Percentiles rank a stretch among this genome's conserved stretches.
Conservation (phyloP, 2,329 filamentous ascomycete species). For the Fusarium sarcochroum region DNA sequence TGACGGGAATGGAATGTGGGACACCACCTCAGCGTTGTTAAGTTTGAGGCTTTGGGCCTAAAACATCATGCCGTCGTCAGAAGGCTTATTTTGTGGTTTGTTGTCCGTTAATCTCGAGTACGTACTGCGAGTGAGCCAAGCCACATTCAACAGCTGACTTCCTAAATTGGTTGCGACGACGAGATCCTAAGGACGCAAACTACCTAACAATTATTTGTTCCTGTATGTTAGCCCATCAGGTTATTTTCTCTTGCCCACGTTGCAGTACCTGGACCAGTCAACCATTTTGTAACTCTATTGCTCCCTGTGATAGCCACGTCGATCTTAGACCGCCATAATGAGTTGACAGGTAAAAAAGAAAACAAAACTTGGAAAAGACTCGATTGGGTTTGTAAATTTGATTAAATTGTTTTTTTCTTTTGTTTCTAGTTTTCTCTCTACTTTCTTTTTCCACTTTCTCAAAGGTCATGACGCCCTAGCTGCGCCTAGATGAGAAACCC, state of each 20-base stretch:
- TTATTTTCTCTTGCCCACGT: too few species aligned
- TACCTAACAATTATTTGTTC: too few species aligned
- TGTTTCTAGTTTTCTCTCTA: constrained; percentile 1
- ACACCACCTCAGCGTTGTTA: constrained; percentile 22
- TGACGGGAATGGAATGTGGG: constrained; percentile 37
- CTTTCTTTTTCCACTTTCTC: constrained; percentile 1
- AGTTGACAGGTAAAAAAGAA: neutral
- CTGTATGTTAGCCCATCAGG: too few species aligned
- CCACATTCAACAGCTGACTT: too few species aligned
- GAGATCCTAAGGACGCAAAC: too few species aligned
- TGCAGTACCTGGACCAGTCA: too few species aligned
- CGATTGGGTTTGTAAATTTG: constrained; percentile 4
- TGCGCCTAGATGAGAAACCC: neutral
- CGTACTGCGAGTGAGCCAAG: too few species aligned
- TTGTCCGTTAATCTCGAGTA: neutral
- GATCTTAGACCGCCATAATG: too few species aligned
- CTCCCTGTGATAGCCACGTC: too few species aligned
- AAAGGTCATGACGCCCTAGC: neutral
- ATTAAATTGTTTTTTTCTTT: constrained; percentile 4
- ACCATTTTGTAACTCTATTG: too few species aligned
- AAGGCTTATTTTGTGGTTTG: neutral
- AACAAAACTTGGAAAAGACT: neutral
- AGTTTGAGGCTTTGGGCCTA: constrained; percentile 7
- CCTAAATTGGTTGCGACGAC: too few species aligned
- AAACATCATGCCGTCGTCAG: constrained; percentile 23